Evolutionary conservation across 2,329 filamentous ascomycete genomes (phyloP), one percentile per base, ranked within the genome.

Genomic region (Didymella segeticola): DNA sequence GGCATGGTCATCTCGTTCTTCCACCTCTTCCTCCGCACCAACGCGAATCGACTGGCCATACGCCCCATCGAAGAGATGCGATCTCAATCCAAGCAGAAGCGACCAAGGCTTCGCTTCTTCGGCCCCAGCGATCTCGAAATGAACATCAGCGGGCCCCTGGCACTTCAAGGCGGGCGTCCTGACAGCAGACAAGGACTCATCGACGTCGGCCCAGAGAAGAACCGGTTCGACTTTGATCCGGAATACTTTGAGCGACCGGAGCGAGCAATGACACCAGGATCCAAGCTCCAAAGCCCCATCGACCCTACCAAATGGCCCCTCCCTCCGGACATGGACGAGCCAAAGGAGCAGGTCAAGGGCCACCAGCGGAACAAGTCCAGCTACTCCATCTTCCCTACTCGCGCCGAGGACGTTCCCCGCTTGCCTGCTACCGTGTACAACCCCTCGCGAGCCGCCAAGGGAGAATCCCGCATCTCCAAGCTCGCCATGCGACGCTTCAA

Each of bases 11-110:
- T 84, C 14, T 85, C 86, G 4, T 82, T 86, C 14, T 78, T 89
- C 20, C 87, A 89, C 62, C 76, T 90, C 8, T 87, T 89, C 62
- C 78, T 90, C 43, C 83, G 87, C 59, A 85, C 86, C 3, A 87
- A 85, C 59, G 83, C 81, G 12, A 78, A 82, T 11, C 80, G 82
- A 11, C 83, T 83, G 22, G 84, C 86, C 43, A 79, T 81, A 57
- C 75, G 80, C 73, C 72, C 49, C 75, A 78, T 62, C 76, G 77
- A 68, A 78, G 79, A 72, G 79, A 79, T 73, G 62, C 64, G 60
- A n/a, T 42, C 58, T 2, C 46, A 62, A 17, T 34, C 63, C 20
- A 68, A 79, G 77, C 60, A 80, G 78, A 64, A 78, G 71, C 64
- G 80, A 75, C 77, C 80, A 43, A 75, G 76, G 46, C 79, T 82